phyloP scores from a whole-genome alignment of 129 eudicot genomes.

The Oenanthe sinensis region DNA sequence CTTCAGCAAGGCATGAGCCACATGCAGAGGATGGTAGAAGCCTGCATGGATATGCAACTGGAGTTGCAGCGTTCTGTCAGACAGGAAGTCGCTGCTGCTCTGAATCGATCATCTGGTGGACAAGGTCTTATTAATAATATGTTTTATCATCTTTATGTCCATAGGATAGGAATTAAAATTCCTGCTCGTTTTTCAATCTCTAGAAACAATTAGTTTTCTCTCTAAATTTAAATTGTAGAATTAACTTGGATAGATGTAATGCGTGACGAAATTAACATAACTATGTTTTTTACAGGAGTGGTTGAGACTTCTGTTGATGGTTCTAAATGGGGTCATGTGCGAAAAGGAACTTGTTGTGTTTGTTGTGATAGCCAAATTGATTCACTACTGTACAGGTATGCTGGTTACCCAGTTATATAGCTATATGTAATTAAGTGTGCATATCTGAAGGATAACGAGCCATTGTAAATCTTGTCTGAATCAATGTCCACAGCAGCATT shows the following conservation, averaged over 20 bases:
- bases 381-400: constrained; percentile 91
- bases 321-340: constrained; percentile 81
- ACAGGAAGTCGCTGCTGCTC: constrained; percentile 99
- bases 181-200: not conserved
- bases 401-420: not conserved
- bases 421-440: not conserved
- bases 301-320: constrained; percentile 96
- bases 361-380: constrained; percentile 98
- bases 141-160: not conserved
- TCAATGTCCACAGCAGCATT: not conserved
- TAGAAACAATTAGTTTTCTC: not conserved
- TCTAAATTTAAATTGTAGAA: not conserved
- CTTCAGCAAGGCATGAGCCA: constrained; percentile 99
- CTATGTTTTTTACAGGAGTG: constrained; percentile 28
- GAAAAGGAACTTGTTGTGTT: constrained; percentile 92
- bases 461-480: not conserved
- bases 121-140: constrained; percentile 32
- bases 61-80: constrained; percentile 96
- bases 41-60: constrained; percentile 99
- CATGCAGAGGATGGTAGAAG: constrained; percentile 99
- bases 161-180: not conserved
- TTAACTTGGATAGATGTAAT: not conserved
- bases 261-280: not conserved
- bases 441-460: not conserved
- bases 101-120: constrained; percentile 74